Percentiles rank a stretch among this genome's conserved stretches.
phyloP scores from a whole-genome alignment of 2,329 filamentous ascomycete genomes.

The Plectosphaerella cucumerina region DNA sequence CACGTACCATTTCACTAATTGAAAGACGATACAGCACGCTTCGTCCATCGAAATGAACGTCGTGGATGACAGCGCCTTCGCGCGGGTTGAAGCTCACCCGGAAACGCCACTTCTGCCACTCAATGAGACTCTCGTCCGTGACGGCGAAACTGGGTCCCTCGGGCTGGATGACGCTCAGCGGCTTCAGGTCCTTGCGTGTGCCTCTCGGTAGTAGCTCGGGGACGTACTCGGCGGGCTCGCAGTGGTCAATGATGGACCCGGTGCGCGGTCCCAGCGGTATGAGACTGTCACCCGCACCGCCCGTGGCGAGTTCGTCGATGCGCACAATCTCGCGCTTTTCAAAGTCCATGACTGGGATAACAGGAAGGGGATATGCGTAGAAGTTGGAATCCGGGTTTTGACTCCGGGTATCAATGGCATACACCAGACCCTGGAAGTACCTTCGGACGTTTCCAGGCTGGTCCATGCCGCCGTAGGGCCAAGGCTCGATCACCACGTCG shows the following conservation, averaged over 20 bases:
- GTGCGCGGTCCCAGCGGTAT: not conserved
- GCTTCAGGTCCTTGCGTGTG: constrained; percentile 45
- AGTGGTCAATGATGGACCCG: constrained; percentile 44
- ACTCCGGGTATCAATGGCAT: constrained; percentile 21
- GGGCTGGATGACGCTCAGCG: constrained; percentile 58
- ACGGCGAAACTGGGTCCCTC: constrained; percentile 54
- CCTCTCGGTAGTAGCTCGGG: constrained; percentile 51
- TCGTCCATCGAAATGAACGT: constrained; percentile 53
- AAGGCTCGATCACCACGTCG: constrained; percentile 45
- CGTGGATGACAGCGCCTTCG: constrained; percentile 56
- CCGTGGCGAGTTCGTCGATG: constrained; percentile 66
- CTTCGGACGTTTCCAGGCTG: constrained; percentile 8
- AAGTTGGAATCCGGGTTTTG: constrained; percentile 51
- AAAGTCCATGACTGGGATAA: constrained; percentile 63
- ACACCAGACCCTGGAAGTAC: constrained; percentile 24
- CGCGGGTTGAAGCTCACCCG: constrained; percentile 54
- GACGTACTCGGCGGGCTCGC: constrained; percentile 58
- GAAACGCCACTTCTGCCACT: constrained; percentile 45
- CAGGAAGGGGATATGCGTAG: constrained; percentile 63
- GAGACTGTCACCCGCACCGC: constrained; percentile 45
- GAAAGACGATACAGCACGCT: constrained; percentile 54
- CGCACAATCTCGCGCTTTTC: constrained; percentile 60
- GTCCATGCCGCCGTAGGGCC: constrained; percentile 36
- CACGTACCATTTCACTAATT: constrained; percentile 47
- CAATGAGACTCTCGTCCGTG: constrained; percentile 4